Evolutionary conservation across 176 grass and related monocot genomes (phyloP).

Genomic region (Aechmea fasciata): DNA sequence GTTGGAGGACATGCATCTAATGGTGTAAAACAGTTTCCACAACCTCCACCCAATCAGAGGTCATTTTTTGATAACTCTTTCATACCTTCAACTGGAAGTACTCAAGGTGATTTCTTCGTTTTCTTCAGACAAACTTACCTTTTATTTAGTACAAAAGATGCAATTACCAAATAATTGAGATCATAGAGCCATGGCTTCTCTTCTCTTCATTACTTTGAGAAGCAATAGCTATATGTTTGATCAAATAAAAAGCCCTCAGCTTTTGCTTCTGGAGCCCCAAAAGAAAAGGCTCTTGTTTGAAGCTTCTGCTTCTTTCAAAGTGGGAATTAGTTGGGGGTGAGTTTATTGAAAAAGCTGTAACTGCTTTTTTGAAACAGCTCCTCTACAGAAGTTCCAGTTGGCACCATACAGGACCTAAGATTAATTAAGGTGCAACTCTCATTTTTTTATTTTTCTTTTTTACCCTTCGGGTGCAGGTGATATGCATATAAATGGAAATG

Average conservation of each 20-base stretch:
- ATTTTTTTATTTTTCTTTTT: background rate
- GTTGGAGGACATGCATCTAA: slow-evolving; percentile 1
- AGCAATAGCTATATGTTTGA: too few relatives aligned
- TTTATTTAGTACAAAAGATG: background rate
- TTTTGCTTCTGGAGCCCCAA: too few relatives aligned
- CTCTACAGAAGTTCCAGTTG: background rate
- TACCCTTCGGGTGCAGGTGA: slow-evolving; percentile 39
- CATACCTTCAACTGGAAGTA: background rate
- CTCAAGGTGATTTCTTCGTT: background rate
- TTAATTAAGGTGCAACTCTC: background rate
- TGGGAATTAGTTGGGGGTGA: too few relatives aligned
- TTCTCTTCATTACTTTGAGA: too few relatives aligned
- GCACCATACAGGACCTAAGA: background rate
- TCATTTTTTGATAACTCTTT: background rate
- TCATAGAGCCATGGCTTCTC: too few relatives aligned
- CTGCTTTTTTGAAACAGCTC: too few relatives aligned
- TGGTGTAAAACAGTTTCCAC: slow-evolving; percentile 29
- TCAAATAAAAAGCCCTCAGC: background rate
- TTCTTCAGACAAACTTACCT: background rate
- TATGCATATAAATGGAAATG: slow-evolving; percentile 38
- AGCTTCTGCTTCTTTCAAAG: too few relatives aligned
- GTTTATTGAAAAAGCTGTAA: too few relatives aligned
- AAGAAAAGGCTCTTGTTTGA: too few relatives aligned
- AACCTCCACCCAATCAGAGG: slow-evolving; percentile 14
- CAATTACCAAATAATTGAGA: background rate